Conservation (phyloP, 169 alveolate species). For the Miamiensis avidus region DNA sequence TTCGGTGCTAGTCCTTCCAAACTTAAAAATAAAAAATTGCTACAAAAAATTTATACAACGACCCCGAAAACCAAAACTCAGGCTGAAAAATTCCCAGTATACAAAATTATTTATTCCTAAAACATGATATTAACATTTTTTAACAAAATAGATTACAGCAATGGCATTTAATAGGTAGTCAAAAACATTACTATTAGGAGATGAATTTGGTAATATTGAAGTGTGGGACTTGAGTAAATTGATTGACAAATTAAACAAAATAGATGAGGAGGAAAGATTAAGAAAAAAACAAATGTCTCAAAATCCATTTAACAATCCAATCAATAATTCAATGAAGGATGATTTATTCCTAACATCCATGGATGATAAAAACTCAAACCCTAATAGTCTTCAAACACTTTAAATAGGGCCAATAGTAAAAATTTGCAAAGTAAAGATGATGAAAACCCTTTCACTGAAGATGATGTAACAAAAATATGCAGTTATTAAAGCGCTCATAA, state of each 20-base stretch:
- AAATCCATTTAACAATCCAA: too few species aligned
- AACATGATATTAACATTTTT: too few species aligned
- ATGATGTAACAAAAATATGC: conserved; percentile 36
- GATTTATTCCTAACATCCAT: conserved; percentile 18
- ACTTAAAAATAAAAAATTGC: conserved; percentile 56
- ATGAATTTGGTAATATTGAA: conserved; percentile 78
- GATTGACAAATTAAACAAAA: conserved; percentile 48
- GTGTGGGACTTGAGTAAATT: conserved; percentile 63
- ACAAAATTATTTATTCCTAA: too few species aligned
- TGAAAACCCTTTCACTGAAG: conserved; percentile 12
- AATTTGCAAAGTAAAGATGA: too few species aligned
- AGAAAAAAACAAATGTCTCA: conserved; percentile 11
- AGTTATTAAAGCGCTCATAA: conserved; percentile 51
- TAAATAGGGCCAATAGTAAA: neutral
- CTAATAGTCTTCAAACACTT: neutral
- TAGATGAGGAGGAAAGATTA: conserved; percentile 11
- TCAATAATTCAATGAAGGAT: too few species aligned
- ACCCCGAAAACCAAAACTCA: conserved; percentile 42
- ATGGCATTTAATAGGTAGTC: conserved; percentile 59
- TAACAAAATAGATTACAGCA: conserved; percentile 67
- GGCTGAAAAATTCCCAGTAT: conserved; percentile 55
- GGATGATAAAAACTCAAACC: neutral
- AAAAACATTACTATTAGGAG: conserved; percentile 70
- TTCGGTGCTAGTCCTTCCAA: conserved; percentile 69
- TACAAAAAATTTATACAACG: conserved; percentile 59